Conservation (phyloP, 1,139 yeast genomes). For the Geotrichum phurueaensis region DNA sequence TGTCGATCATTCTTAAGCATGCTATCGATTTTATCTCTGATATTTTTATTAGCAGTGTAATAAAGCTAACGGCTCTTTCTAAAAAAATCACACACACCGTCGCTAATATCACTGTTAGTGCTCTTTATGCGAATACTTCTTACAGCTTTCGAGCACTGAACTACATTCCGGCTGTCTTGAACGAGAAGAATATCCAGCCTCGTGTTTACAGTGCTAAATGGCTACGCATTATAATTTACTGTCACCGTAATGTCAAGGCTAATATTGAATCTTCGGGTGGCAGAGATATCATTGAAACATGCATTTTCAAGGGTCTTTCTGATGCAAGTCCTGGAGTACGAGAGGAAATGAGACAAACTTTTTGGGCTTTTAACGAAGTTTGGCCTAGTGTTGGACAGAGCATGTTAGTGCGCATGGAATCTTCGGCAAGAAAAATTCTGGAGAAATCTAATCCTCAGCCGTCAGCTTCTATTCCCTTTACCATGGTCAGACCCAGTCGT, state of each 20-base stretch:
- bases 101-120: conserved; percentile 62
- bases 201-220: conserved; percentile 65
- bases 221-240: conserved; percentile 55
- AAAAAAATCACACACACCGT: conserved; percentile 73
- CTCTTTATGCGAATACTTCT: conserved; percentile 52
- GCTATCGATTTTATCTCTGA: conserved; percentile 62
- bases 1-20: conserved; percentile 46
- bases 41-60: conserved; percentile 49
- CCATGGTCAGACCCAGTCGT: background rate
- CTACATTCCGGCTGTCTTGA: conserved; percentile 48
- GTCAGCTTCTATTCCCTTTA: background rate
- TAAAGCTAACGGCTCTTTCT: conserved; percentile 64
- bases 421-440: conserved; percentile 49
- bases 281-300: conserved; percentile 46
- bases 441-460: conserved; percentile 42
- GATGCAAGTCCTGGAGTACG: conserved; percentile 83
- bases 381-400: conserved; percentile 42
- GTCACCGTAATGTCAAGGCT: conserved; percentile 15
- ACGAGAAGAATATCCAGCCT: conserved; percentile 67
- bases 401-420: conserved; percentile 40
- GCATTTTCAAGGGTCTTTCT: conserved; percentile 54
- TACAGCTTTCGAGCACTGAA: conserved; percentile 50
- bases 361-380: conserved; percentile 57
- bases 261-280: conserved; percentile 39
- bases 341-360: conserved; percentile 65